Base-by-base conservation (phyloP, 192 early-diverging fungal species). In the Dissophora ornata region DNA sequence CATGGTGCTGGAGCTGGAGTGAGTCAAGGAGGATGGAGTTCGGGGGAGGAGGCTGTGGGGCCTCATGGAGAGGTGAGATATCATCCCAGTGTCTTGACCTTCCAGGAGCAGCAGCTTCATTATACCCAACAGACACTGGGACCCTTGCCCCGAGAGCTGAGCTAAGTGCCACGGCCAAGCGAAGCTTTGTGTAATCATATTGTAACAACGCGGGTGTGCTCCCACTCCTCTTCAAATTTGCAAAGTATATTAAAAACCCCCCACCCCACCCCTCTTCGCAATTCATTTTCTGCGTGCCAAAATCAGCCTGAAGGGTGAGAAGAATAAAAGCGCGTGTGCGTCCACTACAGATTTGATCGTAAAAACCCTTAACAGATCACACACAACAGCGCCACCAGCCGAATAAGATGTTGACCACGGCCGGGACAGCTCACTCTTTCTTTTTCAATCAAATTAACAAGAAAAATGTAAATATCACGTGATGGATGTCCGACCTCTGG, bases 391-490 rank as follows among this genome's bases (percentile, higher is more conserved):
- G 36, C 36, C 36, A 38, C 36, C 36, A 6, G 36, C 6, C 16
- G 44, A 5, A 34, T 61, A 61, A 49, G 45, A 33, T 16, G 4
- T 6, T 24, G 2, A 5, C 29, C n/a, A 5, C 4, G 28, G 30
- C 45, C 10, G 33, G 66, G 38, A 13, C 34, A 40, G 66, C 24
- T 59, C 66, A 41, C 45, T 68, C 66, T 68, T 68, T 68, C 66
- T 68, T 68, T 68, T 68, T 68, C 66, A 68, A 57, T 42, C 32
- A 26, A 52, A 42, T 47, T 51, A 68, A 29, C 66, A 68, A 68
- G 66, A 68, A 68, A 68, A 68, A 68, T 68, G 66, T 68, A 68
- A 68, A 59, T 68, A 68, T 55, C 53, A 67, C 54, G 64, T 67
- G 64, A 54, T 6, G 52, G n/a, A 0, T 19, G 11, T 38, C 30